Conservation (phyloP, 768 basidiomycete species). For the Crassisporium funariophilum region DNA sequence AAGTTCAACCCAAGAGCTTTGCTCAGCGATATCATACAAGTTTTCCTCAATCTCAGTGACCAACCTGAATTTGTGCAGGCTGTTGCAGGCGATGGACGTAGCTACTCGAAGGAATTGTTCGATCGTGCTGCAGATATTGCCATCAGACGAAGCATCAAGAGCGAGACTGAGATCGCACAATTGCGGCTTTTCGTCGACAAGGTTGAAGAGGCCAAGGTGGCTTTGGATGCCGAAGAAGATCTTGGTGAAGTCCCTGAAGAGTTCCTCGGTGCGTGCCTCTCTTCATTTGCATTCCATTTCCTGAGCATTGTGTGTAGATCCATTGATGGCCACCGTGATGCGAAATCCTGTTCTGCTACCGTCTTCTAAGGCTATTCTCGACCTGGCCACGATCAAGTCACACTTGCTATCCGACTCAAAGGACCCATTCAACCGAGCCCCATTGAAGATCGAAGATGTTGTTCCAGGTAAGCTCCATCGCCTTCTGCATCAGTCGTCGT, state of each 20-base stretch:
- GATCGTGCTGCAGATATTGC: constrained; percentile 75
- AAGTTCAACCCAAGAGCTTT: constrained; percentile 84
- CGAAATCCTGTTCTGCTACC: constrained; percentile 92
- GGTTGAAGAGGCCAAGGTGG: constrained; percentile 82
- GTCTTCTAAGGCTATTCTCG: constrained; percentile 75
- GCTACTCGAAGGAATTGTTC: constrained; percentile 85
- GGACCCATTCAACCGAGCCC: constrained; percentile 94
- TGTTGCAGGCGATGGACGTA: constrained; percentile 92
- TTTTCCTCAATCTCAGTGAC: constrained; percentile 87
- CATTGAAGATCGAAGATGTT: constrained; percentile 79
- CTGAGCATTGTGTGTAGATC: constrained; percentile 52
- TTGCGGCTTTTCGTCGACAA: constrained; percentile 71
- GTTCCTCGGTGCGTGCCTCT: constrained; percentile 69
- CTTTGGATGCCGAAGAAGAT: constrained; percentile 87
- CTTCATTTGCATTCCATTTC: constrained; percentile 8
- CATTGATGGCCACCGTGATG: constrained; percentile 92
- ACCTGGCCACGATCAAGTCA: constrained; percentile 92
- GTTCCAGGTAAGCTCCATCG: constrained; percentile 72
- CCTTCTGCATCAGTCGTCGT: too few relatives aligned
- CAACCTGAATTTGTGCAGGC: constrained; percentile 79
- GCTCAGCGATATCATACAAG: constrained; percentile 84
- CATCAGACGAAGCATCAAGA: constrained; percentile 64
- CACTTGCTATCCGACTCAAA: constrained; percentile 88
- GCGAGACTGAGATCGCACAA: constrained; percentile 71
- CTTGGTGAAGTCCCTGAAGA: constrained; percentile 94